These are phyloP conservation scores for Russula sp. DNA, from an alignment of 768 basidiomycete species.

Conservation along the genomic window DNA sequence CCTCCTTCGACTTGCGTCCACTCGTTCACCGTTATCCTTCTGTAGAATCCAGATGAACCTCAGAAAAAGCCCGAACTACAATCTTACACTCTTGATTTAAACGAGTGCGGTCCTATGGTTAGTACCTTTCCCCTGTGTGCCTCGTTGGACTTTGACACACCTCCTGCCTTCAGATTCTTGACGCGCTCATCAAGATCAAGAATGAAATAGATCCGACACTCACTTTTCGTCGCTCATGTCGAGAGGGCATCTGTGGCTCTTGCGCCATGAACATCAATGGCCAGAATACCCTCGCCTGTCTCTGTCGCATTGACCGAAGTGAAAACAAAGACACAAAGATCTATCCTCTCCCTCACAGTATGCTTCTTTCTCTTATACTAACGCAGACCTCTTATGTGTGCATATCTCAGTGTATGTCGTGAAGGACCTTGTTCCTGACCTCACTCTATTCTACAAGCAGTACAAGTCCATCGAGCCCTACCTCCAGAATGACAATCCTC, in stretches of 20 bases:
- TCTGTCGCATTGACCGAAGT: conserved; percentile 89
- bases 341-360: conserved; percentile 97
- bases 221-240: conserved; percentile 90
- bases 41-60: conserved; percentile 91
- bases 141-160: neutral
- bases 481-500: conserved; percentile 90
- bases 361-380: conserved; percentile 36
- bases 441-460: conserved; percentile 95
- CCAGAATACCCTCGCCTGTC: conserved; percentile 95
- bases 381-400: neutral
- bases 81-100: conserved; percentile 87
- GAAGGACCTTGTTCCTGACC: conserved; percentile 94
- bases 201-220: conserved; percentile 96
- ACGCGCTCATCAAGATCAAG: conserved; percentile 98
- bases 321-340: conserved; percentile 75
- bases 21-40: conserved; percentile 13
- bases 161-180: conserved; percentile 56
- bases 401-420: conserved; percentile 83
- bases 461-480: conserved; percentile 99
- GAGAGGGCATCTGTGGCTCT: conserved; percentile 96
- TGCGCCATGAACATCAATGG: conserved; percentile 99
- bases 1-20: neutral
- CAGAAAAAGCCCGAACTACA: conserved; percentile 87
- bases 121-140: conserved; percentile 29
- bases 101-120: conserved; percentile 95